Evolutionary conservation across 2,329 filamentous ascomycete species (phyloP).

Genomic region (Xylariaceae sp.): DNA sequence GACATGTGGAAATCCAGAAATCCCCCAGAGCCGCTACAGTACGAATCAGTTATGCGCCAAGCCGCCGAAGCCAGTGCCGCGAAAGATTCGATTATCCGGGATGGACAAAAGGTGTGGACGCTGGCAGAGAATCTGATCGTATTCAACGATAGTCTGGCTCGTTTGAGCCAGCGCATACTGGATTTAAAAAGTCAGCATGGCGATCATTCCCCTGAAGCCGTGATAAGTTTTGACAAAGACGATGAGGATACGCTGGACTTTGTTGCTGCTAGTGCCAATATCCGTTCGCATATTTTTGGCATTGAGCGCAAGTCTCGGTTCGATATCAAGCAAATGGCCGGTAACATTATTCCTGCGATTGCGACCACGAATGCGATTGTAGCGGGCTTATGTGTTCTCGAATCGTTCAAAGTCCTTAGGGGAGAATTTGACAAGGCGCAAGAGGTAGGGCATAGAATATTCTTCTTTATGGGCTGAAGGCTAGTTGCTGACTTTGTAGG

Average conservation of each 20-base stretch:
- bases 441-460: constrained; percentile 48
- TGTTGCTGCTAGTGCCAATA: constrained; percentile 82
- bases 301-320: constrained; percentile 88
- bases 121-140: constrained; percentile 77
- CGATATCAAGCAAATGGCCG: constrained; percentile 98
- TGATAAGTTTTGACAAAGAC: constrained; percentile 92
- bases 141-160: constrained; percentile 75
- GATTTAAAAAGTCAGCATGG: constrained; percentile 49
- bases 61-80: constrained; percentile 43
- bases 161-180: constrained; percentile 68
- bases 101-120: constrained; percentile 77
- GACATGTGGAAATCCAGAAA: constrained; percentile 92
- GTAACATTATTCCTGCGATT: constrained; percentile 97
- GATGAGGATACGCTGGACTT: constrained; percentile 94
- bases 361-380: constrained; percentile 97
- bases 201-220: constrained; percentile 48
- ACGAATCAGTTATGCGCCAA: constrained; percentile 53
- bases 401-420: constrained; percentile 84
- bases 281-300: constrained; percentile 81
- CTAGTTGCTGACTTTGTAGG: constrained; percentile 35
- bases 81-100: constrained; percentile 50
- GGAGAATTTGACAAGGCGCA: constrained; percentile 65
- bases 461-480: not conserved
- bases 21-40: constrained; percentile 68
- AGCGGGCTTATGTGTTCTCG: constrained; percentile 82